Evolutionary conservation across 31 red algal genomes (phyloP).

Genomic region (Odonthalia washingtoniensis): DNA sequence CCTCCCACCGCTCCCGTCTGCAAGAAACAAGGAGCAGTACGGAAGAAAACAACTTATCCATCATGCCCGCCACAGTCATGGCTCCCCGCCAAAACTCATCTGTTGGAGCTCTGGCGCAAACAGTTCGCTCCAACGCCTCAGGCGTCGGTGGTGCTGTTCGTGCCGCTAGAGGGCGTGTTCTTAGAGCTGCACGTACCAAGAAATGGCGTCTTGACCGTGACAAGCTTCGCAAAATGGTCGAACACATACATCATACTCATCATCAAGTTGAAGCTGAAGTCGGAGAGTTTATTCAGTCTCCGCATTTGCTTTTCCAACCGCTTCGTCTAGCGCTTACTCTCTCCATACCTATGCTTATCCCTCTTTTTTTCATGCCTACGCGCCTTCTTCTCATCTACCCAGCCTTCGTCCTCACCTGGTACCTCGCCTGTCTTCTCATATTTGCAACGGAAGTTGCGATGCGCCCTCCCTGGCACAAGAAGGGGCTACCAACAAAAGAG

Average conservation of each 20-base stretch:
- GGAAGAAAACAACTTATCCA: too few species aligned
- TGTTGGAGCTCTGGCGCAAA: slow-evolving; percentile 8
- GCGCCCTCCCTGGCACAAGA: slow-evolving; percentile 96
- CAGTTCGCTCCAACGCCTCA: slow-evolving; percentile 22
- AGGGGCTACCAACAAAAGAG: slow-evolving; percentile 62
- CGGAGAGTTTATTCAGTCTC: slow-evolving; percentile 91
- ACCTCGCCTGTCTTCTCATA: slow-evolving; percentile 64
- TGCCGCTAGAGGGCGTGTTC: slow-evolving; percentile 23
- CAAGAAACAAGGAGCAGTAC: too few species aligned
- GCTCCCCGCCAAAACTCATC: neutral
- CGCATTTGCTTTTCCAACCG: slow-evolving; percentile 88
- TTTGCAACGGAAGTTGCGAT: slow-evolving; percentile 95
- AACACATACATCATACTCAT: slow-evolving; percentile 34
- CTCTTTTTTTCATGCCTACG: slow-evolving; percentile 85
- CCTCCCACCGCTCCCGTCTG: too few species aligned
- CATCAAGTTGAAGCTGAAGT: slow-evolving; percentile 84
- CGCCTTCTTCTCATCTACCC: slow-evolving; percentile 52
- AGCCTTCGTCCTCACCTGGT: slow-evolving; percentile 75
- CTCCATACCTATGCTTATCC: slow-evolving; percentile 70
- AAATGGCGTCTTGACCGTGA: slow-evolving; percentile 31
- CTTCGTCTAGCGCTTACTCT: slow-evolving; percentile 62
- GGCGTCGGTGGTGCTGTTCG: slow-evolving; percentile 25
- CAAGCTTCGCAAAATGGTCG: neutral
- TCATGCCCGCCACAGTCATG: neutral
- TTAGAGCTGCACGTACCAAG: slow-evolving; percentile 1